Percentiles rank a stretch among this genome's conserved stretches.
Conservation (phyloP, 768 basidiomycete species). For the Trametes gibbosa region DNA sequence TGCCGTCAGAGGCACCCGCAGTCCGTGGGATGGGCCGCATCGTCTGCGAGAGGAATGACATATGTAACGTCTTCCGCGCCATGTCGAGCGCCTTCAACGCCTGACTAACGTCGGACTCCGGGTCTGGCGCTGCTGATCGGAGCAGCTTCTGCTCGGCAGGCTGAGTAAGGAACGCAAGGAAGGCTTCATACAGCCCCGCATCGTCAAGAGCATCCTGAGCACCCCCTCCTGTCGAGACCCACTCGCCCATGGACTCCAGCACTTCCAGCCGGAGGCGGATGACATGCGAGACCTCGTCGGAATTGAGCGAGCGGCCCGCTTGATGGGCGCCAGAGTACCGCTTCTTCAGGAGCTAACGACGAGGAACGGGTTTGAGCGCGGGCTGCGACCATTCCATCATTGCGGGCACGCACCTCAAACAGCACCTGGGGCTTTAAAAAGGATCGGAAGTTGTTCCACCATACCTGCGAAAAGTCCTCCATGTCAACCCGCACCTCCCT, state of each 20-base stretch:
- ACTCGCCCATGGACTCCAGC: constrained; percentile 63
- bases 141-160: constrained; percentile 48
- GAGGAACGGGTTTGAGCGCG: not conserved
- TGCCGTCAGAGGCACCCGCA: not conserved
- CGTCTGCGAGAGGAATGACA: constrained; percentile 52
- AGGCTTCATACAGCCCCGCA: constrained; percentile 52
- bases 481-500: constrained; percentile 72
- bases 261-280: constrained; percentile 59
- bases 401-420: constrained; percentile 62
- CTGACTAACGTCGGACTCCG: constrained; percentile 10
- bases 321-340: constrained; percentile 58
- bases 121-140: constrained; percentile 1
- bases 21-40: constrained; percentile 46
- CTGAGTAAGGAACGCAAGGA: constrained; percentile 59
- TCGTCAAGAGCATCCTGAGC: constrained; percentile 80
- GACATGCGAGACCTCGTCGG: constrained; percentile 47
- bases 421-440: constrained; percentile 80
- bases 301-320: constrained; percentile 39
- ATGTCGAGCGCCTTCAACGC: constrained; percentile 34
- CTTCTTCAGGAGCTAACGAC: constrained; percentile 67
- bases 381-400: not conserved
- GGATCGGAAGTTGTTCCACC: constrained; percentile 84
- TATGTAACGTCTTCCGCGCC: constrained; percentile 39
- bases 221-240: constrained; percentile 72
- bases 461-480: constrained; percentile 67